A percentile compares a stretch with the other conserved stretches of the same genome.
Evolutionary conservation across 202 grass and related monocot genomes (phyloP).

Genomic region (Digitaria exilis): DNA sequence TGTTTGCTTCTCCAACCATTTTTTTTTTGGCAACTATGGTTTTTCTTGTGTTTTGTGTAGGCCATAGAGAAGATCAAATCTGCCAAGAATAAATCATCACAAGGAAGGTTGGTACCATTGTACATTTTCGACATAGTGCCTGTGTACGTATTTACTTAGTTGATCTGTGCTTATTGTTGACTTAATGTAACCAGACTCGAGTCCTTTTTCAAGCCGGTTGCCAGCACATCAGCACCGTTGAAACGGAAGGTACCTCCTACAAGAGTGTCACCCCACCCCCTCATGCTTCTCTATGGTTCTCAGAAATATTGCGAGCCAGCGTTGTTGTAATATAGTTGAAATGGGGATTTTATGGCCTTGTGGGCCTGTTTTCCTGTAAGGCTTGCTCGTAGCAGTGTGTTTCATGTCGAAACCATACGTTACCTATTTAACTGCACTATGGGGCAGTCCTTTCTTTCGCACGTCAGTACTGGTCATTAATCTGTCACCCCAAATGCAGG

Average conservation of each 20-base stretch:
- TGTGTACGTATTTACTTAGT: conserved; percentile 29
- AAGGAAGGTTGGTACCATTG: conserved; percentile 70
- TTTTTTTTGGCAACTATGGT: conserved; percentile 25
- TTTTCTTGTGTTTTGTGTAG: conserved; percentile 47
- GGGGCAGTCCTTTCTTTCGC: not conserved
- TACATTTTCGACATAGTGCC: conserved; percentile 3
- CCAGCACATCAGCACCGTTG: conserved; percentile 49
- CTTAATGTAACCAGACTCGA: conserved; percentile 59
- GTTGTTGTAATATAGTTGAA: too few species aligned
- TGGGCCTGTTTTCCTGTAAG: too few species aligned
- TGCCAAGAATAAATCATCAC: conserved; percentile 92
- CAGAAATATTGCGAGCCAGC: too few species aligned
- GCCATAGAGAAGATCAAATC: conserved; percentile 97
- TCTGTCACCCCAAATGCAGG: conserved; percentile 36
- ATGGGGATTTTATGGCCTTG: too few species aligned
- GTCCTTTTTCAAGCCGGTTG: conserved; percentile 86
- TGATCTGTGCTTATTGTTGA: conserved; percentile 8
- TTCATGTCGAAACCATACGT: not conserved
- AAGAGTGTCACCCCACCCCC: conserved; percentile 14
- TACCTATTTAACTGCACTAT: not conserved
- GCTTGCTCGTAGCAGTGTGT: not conserved
- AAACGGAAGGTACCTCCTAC: conserved; percentile 72
- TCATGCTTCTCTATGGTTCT: conserved; percentile 10
- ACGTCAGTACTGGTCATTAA: conserved; percentile 2
- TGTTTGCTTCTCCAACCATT: conserved; percentile 12